phyloP scores from a whole-genome alignment of 306 rosid genomes.

The Pachyrhizus erosus region DNA sequence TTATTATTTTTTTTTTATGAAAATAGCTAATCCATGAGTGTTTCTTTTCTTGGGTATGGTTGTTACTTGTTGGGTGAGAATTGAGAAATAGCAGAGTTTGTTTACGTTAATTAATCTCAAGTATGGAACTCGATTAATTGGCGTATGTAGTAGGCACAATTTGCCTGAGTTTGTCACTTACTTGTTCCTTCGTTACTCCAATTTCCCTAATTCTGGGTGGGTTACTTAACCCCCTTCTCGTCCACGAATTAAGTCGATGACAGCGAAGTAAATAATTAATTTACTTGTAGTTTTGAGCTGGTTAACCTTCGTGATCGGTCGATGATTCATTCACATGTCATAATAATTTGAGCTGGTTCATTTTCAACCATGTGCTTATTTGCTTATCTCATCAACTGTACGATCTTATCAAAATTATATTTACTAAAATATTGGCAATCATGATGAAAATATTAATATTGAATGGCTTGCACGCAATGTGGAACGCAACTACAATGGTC shows the following conservation, averaged over 20 bases:
- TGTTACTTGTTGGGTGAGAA: not conserved
- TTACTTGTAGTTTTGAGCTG: not conserved
- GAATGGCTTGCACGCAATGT: slow-evolving; percentile 7
- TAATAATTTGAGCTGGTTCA: slow-evolving; percentile 19
- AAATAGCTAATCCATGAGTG: slow-evolving; percentile 41
- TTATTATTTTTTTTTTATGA: too few relatives aligned
- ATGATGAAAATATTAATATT: not conserved
- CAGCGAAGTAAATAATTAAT: too few relatives aligned
- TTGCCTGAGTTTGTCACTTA: slow-evolving; percentile 32
- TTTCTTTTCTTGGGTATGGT: not conserved
- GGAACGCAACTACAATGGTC: not conserved
- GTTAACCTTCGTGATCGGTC: not conserved
- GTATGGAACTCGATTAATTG: slow-evolving; percentile 20
- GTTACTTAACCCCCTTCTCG: slow-evolving; percentile 1
- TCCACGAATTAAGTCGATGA: too few relatives aligned
- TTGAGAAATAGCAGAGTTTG: slow-evolving; percentile 27
- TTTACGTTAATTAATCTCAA: not conserved
- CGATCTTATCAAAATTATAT: not conserved
- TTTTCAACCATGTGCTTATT: slow-evolving; percentile 27
- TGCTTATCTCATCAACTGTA: not conserved
- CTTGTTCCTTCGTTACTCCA: not conserved
- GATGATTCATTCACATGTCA: slow-evolving; percentile 1
- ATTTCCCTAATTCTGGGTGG: not conserved
- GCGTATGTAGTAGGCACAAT: slow-evolving; percentile 28
- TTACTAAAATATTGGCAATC: not conserved